Evolutionary conservation across 176 grass and related monocot species (phyloP).

Genomic region (Zea luxurians): DNA sequence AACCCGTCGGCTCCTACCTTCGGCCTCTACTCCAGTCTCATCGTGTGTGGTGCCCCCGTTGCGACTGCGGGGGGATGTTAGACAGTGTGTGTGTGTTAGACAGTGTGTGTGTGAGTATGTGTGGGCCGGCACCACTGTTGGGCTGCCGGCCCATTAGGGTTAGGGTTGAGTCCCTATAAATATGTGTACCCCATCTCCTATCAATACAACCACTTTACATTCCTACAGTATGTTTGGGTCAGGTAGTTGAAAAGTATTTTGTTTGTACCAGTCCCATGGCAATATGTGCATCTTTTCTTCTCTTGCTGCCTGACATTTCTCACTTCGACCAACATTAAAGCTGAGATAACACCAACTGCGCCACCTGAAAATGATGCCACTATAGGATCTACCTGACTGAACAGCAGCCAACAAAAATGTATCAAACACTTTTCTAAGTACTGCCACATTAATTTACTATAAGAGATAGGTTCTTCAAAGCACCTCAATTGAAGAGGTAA

Average conservation of each 20-base stretch:
- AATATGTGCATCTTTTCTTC: conserved; percentile 96
- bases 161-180: too few relatives aligned
- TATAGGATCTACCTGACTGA: conserved; percentile 95
- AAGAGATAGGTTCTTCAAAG: conserved; percentile 1
- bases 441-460: conserved; percentile 1
- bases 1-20: too few relatives aligned
- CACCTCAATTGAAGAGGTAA: conserved; percentile 93
- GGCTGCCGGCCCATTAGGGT: too few relatives aligned
- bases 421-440: conserved; percentile 30
- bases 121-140: too few relatives aligned
- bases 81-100: too few relatives aligned
- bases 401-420: conserved; percentile 13
- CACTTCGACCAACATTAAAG: conserved; percentile 85
- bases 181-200: too few relatives aligned
- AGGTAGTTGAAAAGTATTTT: conserved; percentile 28
- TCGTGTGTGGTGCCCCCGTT: too few relatives aligned
- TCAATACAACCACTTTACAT: too few relatives aligned
- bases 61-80: too few relatives aligned
- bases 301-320: conserved; percentile 92
- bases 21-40: too few relatives aligned
- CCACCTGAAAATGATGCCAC: conserved; percentile 94
- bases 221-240: neutral
- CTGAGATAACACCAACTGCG: conserved; percentile 81
- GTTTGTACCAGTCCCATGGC: conserved; percentile 75
- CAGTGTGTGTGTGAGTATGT: too few relatives aligned